Percentiles rank a stretch among this genome's conserved stretches.
These are phyloP conservation scores for Verticillium alfalfae DNA, from an alignment of 2,329 filamentous ascomycete species.

Conservation along the genomic window DNA sequence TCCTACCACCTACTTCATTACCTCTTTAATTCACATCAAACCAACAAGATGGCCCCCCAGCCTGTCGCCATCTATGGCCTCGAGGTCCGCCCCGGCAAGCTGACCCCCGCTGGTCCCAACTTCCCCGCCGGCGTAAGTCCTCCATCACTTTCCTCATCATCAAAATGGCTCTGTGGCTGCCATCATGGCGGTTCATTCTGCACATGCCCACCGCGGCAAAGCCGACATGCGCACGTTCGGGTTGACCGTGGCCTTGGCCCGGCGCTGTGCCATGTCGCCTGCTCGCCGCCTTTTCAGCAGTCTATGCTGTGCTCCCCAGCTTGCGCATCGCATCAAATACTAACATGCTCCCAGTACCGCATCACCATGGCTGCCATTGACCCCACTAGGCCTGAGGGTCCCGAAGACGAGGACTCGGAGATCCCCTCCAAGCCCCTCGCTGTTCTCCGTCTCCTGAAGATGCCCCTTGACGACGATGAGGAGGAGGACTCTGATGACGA, in stretches of 20 bases:
- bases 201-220: background rate
- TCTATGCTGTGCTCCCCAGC: background rate
- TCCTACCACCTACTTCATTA: background rate
- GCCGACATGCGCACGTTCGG: background rate
- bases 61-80: constrained; percentile 86
- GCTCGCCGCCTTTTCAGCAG: background rate
- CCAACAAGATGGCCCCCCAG: constrained; percentile 45
- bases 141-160: constrained; percentile 4
- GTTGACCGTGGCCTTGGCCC: no score
- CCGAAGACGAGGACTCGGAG: constrained; percentile 60
- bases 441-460: constrained; percentile 86
- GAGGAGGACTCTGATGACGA: constrained; percentile 43
- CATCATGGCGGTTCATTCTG: background rate
- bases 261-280: background rate
- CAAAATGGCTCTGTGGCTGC: background rate
- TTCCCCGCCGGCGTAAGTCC: constrained; percentile 77
- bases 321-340: constrained; percentile 5
- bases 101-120: constrained; percentile 73
- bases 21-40: background rate
- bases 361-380: constrained; percentile 99
- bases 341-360: constrained; percentile 64
- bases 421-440: constrained; percentile 63
- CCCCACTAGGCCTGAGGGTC: constrained; percentile 70
- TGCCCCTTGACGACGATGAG: constrained; percentile 49
- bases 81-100: constrained; percentile 76